phyloP scores from a whole-genome alignment of 441 rosid species.

The Rhodomyrtus psidioides region DNA sequence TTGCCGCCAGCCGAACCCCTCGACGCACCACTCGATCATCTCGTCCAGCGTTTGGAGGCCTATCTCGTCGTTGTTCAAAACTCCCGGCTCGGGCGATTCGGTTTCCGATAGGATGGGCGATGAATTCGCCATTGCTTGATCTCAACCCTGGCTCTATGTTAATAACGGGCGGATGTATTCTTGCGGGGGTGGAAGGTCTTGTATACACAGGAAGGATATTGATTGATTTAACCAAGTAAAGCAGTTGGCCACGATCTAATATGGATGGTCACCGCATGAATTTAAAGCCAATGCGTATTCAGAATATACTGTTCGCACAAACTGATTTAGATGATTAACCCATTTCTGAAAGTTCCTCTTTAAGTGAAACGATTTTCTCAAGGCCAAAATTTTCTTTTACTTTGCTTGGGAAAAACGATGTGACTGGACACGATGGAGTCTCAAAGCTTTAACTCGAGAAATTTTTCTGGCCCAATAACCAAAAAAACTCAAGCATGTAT shows the following conservation, averaged over 20 bases:
- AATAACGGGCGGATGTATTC: background rate
- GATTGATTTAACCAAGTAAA: background rate
- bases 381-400: too few species aligned
- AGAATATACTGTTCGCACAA: too few species aligned
- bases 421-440: too few species aligned
- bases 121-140: background rate
- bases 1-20: constrained; percentile 9
- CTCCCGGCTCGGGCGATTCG: background rate
- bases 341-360: too few species aligned
- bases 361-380: too few species aligned
- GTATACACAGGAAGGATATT: background rate
- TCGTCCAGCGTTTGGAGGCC: background rate
- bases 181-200: background rate
- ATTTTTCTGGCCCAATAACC: too few species aligned
- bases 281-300: background rate
- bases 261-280: background rate
- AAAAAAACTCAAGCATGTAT: too few species aligned
- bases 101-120: background rate
- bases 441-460: too few species aligned
- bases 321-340: too few species aligned
- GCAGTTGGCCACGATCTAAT: background rate
- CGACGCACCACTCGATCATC: constrained; percentile 13
- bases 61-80: background rate
- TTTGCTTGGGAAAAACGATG: too few species aligned
- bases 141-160: background rate